Evolutionary conservation across 2,329 filamentous ascomycete species (phyloP).

Genomic region (Aspergillus quadrilineatus): DNA sequence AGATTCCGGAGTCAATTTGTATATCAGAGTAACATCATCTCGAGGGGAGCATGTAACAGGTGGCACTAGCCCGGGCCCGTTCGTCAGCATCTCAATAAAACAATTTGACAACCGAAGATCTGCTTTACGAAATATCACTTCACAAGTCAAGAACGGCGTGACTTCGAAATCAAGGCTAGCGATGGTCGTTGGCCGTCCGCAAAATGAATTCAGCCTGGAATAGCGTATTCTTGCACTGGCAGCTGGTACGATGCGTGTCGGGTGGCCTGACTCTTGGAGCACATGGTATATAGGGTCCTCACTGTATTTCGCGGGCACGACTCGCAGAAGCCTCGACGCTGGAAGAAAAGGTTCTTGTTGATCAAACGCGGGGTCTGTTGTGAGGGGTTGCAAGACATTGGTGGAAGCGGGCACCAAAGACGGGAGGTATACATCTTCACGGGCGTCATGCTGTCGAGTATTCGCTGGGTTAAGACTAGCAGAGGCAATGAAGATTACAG

Average conservation of each 20-base stretch:
- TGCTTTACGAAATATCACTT: slow-evolving; percentile 51
- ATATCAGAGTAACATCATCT: slow-evolving; percentile 59
- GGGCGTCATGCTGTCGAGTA: slow-evolving; percentile 33
- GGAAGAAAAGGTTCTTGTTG: slow-evolving; percentile 55
- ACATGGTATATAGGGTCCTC: slow-evolving; percentile 55
- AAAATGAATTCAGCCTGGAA: slow-evolving; percentile 47
- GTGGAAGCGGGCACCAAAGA: slow-evolving; percentile 56
- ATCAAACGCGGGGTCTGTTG: slow-evolving; percentile 49
- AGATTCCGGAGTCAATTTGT: slow-evolving; percentile 49
- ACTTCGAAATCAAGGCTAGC: slow-evolving; percentile 58
- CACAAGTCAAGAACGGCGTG: slow-evolving; percentile 52
- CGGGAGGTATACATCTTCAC: slow-evolving; percentile 54
- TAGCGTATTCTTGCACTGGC: slow-evolving; percentile 58
- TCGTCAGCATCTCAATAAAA: slow-evolving; percentile 45
- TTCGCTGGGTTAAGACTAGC: slow-evolving; percentile 48
- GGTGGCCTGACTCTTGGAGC: slow-evolving; percentile 52
- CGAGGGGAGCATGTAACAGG: slow-evolving; percentile 50
- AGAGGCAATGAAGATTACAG: slow-evolving; percentile 55
- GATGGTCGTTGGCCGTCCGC: slow-evolving; percentile 48
- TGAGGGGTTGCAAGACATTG: slow-evolving; percentile 58
- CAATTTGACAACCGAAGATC: slow-evolving; percentile 50
- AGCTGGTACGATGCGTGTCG: slow-evolving; percentile 56
- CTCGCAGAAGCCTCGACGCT: slow-evolving; percentile 57
- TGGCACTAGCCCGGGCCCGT: slow-evolving; percentile 33
- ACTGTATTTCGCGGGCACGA: slow-evolving; percentile 52